Conservation (phyloP, 2,329 filamentous ascomycete species). For the Colletotrichum tropicale region DNA sequence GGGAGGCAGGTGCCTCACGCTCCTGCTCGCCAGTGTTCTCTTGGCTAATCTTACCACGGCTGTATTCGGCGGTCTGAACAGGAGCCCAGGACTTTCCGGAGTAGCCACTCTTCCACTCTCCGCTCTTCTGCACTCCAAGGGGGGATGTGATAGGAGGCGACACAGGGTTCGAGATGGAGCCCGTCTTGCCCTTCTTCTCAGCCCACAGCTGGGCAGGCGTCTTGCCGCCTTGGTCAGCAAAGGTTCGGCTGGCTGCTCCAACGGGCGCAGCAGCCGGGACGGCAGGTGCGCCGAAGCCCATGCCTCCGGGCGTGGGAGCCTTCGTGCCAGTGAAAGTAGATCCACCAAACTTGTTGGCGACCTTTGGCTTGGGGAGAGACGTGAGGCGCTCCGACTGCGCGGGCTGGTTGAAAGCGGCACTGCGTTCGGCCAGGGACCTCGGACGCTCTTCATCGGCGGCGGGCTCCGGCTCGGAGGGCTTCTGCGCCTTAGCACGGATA, state of each 20-base stretch:
- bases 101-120: constrained; percentile 93
- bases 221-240: constrained; percentile 93
- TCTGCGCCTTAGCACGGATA: constrained; percentile 84
- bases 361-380: constrained; percentile 90
- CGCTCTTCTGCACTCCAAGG: constrained; percentile 73
- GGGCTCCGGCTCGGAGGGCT: constrained; percentile 43
- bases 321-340: constrained; percentile 86
- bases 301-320: constrained; percentile 76
- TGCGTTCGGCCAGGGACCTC: constrained; percentile 76
- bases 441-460: constrained; percentile 35
- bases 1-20: constrained; percentile 56
- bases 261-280: constrained; percentile 64
- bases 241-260: constrained; percentile 85
- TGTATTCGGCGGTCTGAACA: constrained; percentile 76
- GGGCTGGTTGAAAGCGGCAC: constrained; percentile 69
- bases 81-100: constrained; percentile 87
- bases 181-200: constrained; percentile 90
- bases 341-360: constrained; percentile 85
- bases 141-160: constrained; percentile 52
- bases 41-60: constrained; percentile 60
- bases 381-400: constrained; percentile 80
- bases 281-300: constrained; percentile 68
- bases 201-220: constrained; percentile 97
- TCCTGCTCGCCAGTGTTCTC: constrained; percentile 66
- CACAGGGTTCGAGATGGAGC: constrained; percentile 48